phyloP scores from a whole-genome alignment of 2,329 filamentous ascomycete genomes.

The Fusarium guadeloupense region DNA sequence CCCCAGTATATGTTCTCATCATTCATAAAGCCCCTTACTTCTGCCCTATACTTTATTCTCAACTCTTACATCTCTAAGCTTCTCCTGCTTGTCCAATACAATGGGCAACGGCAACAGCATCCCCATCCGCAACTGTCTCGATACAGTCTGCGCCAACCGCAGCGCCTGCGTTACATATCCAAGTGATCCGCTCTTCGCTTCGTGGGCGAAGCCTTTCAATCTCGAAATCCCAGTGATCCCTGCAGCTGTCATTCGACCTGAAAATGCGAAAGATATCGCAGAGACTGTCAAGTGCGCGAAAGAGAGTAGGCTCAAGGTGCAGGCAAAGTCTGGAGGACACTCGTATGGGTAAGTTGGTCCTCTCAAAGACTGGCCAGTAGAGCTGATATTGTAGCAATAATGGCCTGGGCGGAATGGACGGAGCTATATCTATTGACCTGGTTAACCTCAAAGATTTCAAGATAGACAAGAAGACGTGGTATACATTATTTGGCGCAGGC shows the following conservation, averaged over 20 bases:
- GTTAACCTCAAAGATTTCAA: conserved; percentile 61
- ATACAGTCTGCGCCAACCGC: conserved; percentile 56
- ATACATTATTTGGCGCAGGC: conserved; percentile 65
- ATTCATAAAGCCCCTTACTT: too few species aligned
- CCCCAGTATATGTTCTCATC: too few species aligned
- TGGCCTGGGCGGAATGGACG: conserved; percentile 60
- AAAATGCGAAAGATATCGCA: conserved; percentile 62
- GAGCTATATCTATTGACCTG: conserved; percentile 64
- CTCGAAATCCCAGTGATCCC: conserved; percentile 61
- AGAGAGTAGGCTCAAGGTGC: conserved; percentile 60
- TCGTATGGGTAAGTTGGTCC: conserved; percentile 63
- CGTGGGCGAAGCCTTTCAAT: conserved; percentile 64
- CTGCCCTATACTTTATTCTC: too few species aligned
- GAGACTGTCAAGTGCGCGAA: conserved; percentile 66
- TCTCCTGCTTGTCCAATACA: not conserved
- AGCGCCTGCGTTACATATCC: conserved; percentile 59
- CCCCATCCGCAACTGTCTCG: conserved; percentile 57
- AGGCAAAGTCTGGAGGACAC: conserved; percentile 71
- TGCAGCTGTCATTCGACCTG: conserved; percentile 64
- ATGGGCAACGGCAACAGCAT: conserved; percentile 58
- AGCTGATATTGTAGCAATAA: conserved; percentile 46
- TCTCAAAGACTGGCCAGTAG: fast-evolving
- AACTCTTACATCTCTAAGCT: not conserved
- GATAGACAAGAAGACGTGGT: conserved; percentile 62
- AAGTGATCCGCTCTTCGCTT: conserved; percentile 52